These are phyloP conservation scores for Pseudogymnoascus verrucosus DNA, from an alignment of 2,329 filamentous ascomycete genomes.

Conservation along the genomic window DNA sequence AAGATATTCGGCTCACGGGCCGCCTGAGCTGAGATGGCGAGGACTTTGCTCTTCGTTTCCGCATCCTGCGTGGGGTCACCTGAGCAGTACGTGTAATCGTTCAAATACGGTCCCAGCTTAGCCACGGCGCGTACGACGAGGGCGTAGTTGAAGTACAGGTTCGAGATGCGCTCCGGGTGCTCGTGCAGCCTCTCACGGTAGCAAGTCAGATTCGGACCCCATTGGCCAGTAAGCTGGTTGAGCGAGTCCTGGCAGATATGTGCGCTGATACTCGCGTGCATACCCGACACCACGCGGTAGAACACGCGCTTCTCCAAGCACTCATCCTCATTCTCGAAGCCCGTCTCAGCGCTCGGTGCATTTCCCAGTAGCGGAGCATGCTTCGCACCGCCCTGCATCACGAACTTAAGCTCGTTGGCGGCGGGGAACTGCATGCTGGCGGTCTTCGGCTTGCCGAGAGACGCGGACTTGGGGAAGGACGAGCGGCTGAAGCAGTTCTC, in stretches of 20 bases:
- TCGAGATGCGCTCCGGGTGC: slow-evolving; percentile 85
- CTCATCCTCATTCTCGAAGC: slow-evolving; percentile 75
- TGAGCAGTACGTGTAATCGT: slow-evolving; percentile 81
- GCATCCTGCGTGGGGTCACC: slow-evolving; percentile 74
- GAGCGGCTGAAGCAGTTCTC: slow-evolving; percentile 87
- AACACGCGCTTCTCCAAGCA: slow-evolving; percentile 99
- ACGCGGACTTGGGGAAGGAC: slow-evolving; percentile 53
- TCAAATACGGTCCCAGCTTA: slow-evolving; percentile 77
- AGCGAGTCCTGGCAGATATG: slow-evolving; percentile 95
- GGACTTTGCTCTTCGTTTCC: slow-evolving; percentile 72
- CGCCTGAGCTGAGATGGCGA: slow-evolving; percentile 64
- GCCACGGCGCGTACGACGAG: slow-evolving; percentile 85
- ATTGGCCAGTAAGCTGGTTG: slow-evolving; percentile 88
- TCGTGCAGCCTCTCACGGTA: slow-evolving; percentile 79
- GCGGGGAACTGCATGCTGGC: slow-evolving; percentile 38
- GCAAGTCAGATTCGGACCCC: slow-evolving; percentile 84
- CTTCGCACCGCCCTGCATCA: slow-evolving; percentile 50
- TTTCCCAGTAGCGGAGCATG: slow-evolving; percentile 40
- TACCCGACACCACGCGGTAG: slow-evolving; percentile 87
- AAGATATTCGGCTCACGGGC: slow-evolving; percentile 73
- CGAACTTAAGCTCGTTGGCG: slow-evolving; percentile 52
- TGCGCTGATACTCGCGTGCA: slow-evolving; percentile 96
- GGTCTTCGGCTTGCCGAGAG: slow-evolving; percentile 37
- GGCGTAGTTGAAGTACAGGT: slow-evolving; percentile 98
- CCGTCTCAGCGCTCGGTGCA: slow-evolving; percentile 51